Conservation (phyloP, 176 grass and related monocot genomes). For the Oryza punctata region DNA sequence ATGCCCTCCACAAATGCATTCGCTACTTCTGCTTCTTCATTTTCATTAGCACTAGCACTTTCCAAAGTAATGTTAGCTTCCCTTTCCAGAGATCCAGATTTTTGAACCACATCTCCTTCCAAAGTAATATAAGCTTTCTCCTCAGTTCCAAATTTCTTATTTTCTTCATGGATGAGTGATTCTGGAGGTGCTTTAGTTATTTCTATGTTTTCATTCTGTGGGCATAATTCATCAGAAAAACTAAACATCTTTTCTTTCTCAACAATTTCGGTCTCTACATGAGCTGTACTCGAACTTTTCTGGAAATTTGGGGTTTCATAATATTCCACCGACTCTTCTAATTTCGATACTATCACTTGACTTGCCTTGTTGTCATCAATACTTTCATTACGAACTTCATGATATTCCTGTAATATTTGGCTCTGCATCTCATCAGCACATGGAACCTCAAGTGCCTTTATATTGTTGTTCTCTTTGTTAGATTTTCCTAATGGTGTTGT, state of each 20-base stretch:
- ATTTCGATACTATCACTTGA: slow-evolving; percentile 25
- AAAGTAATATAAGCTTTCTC: slow-evolving; percentile 40
- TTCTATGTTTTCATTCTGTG: slow-evolving; percentile 36
- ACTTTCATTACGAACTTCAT: slow-evolving; percentile 4
- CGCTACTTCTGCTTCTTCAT: slow-evolving; percentile 28
- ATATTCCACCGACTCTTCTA: slow-evolving; percentile 36
- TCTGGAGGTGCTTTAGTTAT: slow-evolving; percentile 30
- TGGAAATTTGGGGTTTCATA: slow-evolving; percentile 23
- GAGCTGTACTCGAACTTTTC: slow-evolving; percentile 9
- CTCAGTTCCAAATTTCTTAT: slow-evolving; percentile 12
- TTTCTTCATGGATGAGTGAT: slow-evolving; percentile 34
- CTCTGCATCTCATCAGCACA: slow-evolving; percentile 30
- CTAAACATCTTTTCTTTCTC: slow-evolving; percentile 34
- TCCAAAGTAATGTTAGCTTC: slow-evolving; percentile 32
- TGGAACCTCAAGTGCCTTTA: slow-evolving; percentile 42
- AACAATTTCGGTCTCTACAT: slow-evolving; percentile 14
- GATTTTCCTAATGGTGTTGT: slow-evolving; percentile 19
- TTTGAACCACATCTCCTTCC: slow-evolving; percentile 32
- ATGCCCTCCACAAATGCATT: slow-evolving; percentile 20
- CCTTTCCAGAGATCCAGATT: slow-evolving; percentile 36
- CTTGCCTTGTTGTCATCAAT: slow-evolving; percentile 29
- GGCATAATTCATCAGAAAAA: slow-evolving; percentile 37
- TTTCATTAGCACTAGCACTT: slow-evolving; percentile 26
- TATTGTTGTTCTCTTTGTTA: slow-evolving; percentile 33
- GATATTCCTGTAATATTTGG: slow-evolving; percentile 34